phyloP scores from a whole-genome alignment of 495 filamentous ascomycete species.

The Mytilinidion resinicola region DNA sequence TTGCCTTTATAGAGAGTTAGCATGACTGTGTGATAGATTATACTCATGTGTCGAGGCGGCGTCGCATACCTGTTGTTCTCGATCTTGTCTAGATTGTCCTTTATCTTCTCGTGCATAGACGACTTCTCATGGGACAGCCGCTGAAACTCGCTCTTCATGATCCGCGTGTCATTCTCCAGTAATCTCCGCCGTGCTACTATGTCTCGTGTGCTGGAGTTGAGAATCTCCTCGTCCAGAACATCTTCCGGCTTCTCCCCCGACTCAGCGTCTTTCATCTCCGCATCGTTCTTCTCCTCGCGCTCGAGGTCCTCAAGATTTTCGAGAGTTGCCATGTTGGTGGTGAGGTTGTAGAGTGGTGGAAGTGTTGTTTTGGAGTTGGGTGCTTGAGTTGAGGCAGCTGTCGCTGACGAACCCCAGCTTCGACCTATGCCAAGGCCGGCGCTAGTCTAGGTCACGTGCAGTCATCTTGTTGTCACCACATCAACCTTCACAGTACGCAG shows the following conservation, averaged over 20 bases:
- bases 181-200: constrained; percentile 80
- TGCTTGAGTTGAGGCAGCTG: constrained; percentile 23
- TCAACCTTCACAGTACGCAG: too few species aligned
- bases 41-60: not conserved
- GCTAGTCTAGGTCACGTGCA: too few species aligned
- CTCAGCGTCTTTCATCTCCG: constrained; percentile 86
- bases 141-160: constrained; percentile 97
- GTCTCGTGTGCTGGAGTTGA: constrained; percentile 84
- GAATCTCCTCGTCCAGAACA: constrained; percentile 75
- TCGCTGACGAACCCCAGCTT: constrained; percentile 17
- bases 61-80: constrained; percentile 85
- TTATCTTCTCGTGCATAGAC: constrained; percentile 95
- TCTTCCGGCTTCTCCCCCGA: constrained; percentile 59
- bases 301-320: constrained; percentile 78
- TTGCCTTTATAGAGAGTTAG: constrained; percentile 56
- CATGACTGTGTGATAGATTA: constrained; percentile 14
- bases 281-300: constrained; percentile 76
- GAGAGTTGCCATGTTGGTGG: constrained; percentile 65
- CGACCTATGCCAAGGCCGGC: too few species aligned
- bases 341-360: not conserved
- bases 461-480: too few species aligned
- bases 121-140: constrained; percentile 91
- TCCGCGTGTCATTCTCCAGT: constrained; percentile 92
- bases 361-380: constrained; percentile 2
- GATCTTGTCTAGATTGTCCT: constrained; percentile 97